Conservation (phyloP, 805 yeast genomes). For the Zygoascus bituminiphila region DNA sequence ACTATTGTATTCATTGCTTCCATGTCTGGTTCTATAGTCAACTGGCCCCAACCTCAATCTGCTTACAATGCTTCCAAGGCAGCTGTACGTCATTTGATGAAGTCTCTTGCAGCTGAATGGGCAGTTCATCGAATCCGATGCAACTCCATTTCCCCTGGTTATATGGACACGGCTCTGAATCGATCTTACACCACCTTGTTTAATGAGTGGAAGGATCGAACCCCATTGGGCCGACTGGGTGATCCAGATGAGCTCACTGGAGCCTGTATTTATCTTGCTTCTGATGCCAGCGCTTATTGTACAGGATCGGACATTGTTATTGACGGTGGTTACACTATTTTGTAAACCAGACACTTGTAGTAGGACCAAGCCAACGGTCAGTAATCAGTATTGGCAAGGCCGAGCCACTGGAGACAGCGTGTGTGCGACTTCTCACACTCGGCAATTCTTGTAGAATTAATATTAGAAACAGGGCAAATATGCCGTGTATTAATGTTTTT, state of each 20-base stretch:
- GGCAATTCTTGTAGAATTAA: too few species aligned
- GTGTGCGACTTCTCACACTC: too few species aligned
- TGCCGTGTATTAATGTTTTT: too few species aligned
- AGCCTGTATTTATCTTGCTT: constrained; percentile 52
- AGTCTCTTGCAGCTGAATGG: constrained; percentile 69
- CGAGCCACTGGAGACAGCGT: too few species aligned
- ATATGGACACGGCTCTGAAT: constrained; percentile 63
- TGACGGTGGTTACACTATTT: constrained; percentile 48
- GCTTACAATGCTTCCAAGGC: constrained; percentile 71
- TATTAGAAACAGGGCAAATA: too few species aligned
- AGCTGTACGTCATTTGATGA: constrained; percentile 57
- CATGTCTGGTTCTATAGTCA: constrained; percentile 64
- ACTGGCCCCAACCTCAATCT: constrained; percentile 65
- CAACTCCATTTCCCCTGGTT: constrained; percentile 62
- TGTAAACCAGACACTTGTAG: too few species aligned
- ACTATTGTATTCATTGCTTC: constrained; percentile 58
- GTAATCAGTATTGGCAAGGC: too few species aligned
- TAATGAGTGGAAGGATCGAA: constrained; percentile 53
- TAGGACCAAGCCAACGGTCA: too few species aligned
- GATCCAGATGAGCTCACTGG: constrained; percentile 65
- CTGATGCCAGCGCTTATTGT: constrained; percentile 50
- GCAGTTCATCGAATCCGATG: constrained; percentile 59
- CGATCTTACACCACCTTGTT: constrained; percentile 45
- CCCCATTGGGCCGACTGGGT: constrained; percentile 62
- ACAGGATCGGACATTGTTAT: constrained; percentile 61